phyloP scores from a whole-genome alignment of 75 land plant species.

The Azolla pinnata region DNA sequence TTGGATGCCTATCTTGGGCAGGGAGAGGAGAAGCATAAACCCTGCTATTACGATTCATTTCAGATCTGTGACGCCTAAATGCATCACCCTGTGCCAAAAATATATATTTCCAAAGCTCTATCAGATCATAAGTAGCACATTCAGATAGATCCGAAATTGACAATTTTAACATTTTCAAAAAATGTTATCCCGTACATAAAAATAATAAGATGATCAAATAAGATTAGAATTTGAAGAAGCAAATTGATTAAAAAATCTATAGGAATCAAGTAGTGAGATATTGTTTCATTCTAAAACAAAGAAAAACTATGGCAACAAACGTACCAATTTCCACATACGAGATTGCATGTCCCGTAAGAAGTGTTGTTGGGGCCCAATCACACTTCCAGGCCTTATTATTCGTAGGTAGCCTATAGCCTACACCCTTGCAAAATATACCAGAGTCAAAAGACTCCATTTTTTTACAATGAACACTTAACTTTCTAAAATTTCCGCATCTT shows the following conservation, averaged over 20 bases:
- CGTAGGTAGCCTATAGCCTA: conserved; percentile 41
- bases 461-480: neutral
- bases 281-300: too few species aligned
- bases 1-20: neutral
- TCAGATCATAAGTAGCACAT: neutral
- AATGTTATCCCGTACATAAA: too few species aligned
- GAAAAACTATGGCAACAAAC: too few species aligned
- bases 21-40: neutral
- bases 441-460: neutral
- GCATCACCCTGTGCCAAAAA: conserved; percentile 20
- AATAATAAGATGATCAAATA: too few species aligned
- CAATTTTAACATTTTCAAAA: too few species aligned
- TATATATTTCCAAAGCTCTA: neutral
- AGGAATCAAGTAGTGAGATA: too few species aligned
- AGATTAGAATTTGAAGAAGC: too few species aligned
- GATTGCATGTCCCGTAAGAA: conserved; percentile 35
- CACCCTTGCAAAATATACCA: neutral
- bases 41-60: conserved; percentile 13
- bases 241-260: too few species aligned
- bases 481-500: neutral
- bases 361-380: conserved; percentile 44
- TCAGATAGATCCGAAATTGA: too few species aligned
- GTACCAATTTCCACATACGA: conserved; percentile 46
- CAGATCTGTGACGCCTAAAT: conserved; percentile 13
- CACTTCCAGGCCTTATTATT: conserved; percentile 41